These are phyloP conservation scores for Albophoma yamanashiensis DNA, from an alignment of 2,329 filamentous ascomycete genomes.

Conservation along the genomic window DNA sequence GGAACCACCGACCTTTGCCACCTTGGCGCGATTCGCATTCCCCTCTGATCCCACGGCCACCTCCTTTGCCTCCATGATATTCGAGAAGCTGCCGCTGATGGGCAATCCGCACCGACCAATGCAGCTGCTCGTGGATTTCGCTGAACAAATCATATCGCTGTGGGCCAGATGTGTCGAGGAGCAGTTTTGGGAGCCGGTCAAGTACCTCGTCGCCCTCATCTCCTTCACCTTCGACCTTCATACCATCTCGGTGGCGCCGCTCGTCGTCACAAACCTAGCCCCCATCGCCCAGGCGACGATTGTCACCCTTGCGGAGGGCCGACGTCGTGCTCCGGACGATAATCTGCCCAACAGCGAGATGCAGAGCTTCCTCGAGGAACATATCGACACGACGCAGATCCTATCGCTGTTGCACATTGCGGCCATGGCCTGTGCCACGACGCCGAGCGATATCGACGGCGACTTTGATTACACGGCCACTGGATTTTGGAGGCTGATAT, in stretches of 20 bases:
- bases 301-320: constrained; percentile 44
- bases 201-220: constrained; percentile 53
- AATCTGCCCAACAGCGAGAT: constrained; percentile 33
- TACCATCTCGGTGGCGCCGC: constrained; percentile 45
- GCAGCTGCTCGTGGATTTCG: constrained; percentile 54
- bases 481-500: constrained; percentile 58
- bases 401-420: constrained; percentile 56
- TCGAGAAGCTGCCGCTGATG: constrained; percentile 53
- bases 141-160: constrained; percentile 50
- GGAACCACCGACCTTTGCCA: constrained; percentile 55
- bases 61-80: constrained; percentile 56
- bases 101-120: constrained; percentile 36
- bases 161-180: constrained; percentile 61
- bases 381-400: constrained; percentile 53
- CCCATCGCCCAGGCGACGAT: constrained; percentile 48
- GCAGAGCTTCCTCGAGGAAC: constrained; percentile 27
- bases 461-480: constrained; percentile 18
- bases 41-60: constrained; percentile 47
- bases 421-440: constrained; percentile 47
- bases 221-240: constrained; percentile 54
- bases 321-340: constrained; percentile 39
- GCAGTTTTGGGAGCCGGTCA: constrained; percentile 50
- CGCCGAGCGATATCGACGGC: constrained; percentile 17
- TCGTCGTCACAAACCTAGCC: constrained; percentile 46
- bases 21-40: constrained; percentile 52